These are phyloP conservation scores for Protomyces macrosporus DNA, from an alignment of 1,139 yeast genomes.

Conservation along the genomic window DNA sequence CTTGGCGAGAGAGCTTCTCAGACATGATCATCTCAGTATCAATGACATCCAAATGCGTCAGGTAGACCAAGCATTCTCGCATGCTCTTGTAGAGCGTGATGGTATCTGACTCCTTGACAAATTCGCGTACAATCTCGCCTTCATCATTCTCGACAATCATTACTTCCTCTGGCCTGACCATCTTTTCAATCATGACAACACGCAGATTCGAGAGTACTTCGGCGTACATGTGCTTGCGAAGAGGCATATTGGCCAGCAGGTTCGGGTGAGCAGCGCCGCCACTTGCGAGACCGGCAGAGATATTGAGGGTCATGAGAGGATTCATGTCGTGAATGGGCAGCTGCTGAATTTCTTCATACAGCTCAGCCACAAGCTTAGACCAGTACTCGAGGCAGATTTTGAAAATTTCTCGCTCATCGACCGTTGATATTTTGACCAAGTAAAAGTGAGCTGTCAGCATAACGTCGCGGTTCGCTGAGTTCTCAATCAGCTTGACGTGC, in stretches of 20 bases:
- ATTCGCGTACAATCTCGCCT: constrained; percentile 97
- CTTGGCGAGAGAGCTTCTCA: constrained; percentile 81
- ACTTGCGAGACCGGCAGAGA: constrained; percentile 45
- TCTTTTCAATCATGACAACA: constrained; percentile 85
- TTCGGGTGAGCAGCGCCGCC: constrained; percentile 89
- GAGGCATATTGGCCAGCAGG: constrained; percentile 63
- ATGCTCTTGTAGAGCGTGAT: constrained; percentile 89
- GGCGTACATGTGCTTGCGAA: constrained; percentile 78
- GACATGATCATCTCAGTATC: constrained; percentile 94
- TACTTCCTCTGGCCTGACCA: constrained; percentile 93
- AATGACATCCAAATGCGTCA: constrained; percentile 89
- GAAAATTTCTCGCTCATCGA: constrained; percentile 92
- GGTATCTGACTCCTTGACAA: constrained; percentile 93
- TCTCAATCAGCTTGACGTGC: constrained; percentile 71
- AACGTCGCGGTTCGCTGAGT: constrained; percentile 55
- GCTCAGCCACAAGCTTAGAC: constrained; percentile 72
- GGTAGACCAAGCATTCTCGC: constrained; percentile 90
- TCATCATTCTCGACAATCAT: constrained; percentile 95
- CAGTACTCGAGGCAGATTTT: constrained; percentile 94
- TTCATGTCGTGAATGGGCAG: constrained; percentile 66
- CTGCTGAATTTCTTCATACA: constrained; percentile 78
- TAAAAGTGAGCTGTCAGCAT: constrained; percentile 70
- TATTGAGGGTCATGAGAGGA: constrained; percentile 64
- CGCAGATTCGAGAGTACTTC: constrained; percentile 74
- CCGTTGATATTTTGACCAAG: constrained; percentile 75